A percentile compares a stretch with the other conserved stretches of the same genome.
Conservation (phyloP, 2,329 filamentous ascomycete species). For the Colletotrichum chrysophilum region DNA sequence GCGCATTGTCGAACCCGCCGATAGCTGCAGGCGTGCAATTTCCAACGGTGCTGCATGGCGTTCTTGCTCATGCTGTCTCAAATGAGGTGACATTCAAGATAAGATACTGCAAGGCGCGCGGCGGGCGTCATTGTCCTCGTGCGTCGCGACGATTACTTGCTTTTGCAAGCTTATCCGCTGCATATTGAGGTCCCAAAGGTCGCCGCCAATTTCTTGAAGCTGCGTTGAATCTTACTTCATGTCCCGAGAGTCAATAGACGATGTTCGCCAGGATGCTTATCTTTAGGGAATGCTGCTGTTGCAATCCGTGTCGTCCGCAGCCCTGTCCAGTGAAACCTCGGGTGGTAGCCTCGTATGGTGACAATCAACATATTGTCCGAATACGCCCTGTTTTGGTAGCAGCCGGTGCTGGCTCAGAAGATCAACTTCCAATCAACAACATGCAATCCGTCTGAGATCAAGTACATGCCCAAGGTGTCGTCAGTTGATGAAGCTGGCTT, state of each 20-base stretch:
- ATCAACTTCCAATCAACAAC: neutral
- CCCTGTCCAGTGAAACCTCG: neutral
- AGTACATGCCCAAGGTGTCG: neutral
- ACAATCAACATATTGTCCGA: neutral
- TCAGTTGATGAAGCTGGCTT: neutral
- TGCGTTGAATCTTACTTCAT: neutral
- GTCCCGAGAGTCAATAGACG: neutral
- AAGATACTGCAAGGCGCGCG: neutral
- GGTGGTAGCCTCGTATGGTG: neutral
- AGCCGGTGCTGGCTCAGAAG: neutral
- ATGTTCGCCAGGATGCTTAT: neutral
- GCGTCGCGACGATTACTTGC: neutral
- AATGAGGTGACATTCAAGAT: neutral
- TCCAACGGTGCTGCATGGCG: neutral
- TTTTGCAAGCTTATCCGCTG: neutral
- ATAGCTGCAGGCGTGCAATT: constrained; percentile 1
- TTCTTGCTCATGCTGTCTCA: neutral
- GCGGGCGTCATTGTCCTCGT: neutral
- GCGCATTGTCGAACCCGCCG: neutral
- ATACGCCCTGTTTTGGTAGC: neutral
- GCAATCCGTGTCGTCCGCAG: neutral
- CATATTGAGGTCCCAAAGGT: neutral
- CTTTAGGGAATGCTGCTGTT: neutral
- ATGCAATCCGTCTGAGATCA: neutral
- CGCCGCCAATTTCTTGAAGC: neutral